phyloP scores from a whole-genome alignment of 2,329 filamentous ascomycete genomes.

The Daldinia sp. region DNA sequence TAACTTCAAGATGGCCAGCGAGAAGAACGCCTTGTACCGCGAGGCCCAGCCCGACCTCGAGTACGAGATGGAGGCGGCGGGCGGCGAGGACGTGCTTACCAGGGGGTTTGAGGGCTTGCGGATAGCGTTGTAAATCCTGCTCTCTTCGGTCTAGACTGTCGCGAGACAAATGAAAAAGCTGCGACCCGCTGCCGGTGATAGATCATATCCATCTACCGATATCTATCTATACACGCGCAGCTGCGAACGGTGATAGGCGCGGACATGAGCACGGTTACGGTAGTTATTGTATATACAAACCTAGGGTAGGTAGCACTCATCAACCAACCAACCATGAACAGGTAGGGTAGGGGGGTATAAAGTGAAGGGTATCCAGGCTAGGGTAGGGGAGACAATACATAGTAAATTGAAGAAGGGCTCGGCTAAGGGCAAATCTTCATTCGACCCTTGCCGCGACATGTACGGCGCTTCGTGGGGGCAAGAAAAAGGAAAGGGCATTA shows the following conservation, averaged over 20 bases:
- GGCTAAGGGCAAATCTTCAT: conserved; percentile 4
- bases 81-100: conserved; percentile 45
- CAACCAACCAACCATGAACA: conserved; percentile 1
- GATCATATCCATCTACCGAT: conserved; percentile 1
- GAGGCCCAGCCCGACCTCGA: conserved; percentile 49
- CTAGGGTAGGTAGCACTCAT: no score
- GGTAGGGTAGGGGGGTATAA: no score
- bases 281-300: neutral
- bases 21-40: conserved; percentile 45
- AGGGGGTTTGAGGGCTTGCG: conserved; percentile 43
- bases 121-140: conserved; percentile 24
- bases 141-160: neutral
- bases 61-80: conserved; percentile 45
- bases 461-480: neutral
- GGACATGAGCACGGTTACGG: no score
- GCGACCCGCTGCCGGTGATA: conserved; percentile 5
- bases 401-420: conserved; percentile 3
- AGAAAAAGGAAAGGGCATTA: neutral
- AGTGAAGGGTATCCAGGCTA: neutral
- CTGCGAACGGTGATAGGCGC: conserved; percentile 24
- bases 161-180: neutral
- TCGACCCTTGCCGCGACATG: neutral
- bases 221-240: neutral
- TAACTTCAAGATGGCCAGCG: conserved; percentile 51
- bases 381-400: neutral